Evolutionary conservation across 176 grass and related monocot species (phyloP).

Genomic region (Zea luxurians): DNA sequence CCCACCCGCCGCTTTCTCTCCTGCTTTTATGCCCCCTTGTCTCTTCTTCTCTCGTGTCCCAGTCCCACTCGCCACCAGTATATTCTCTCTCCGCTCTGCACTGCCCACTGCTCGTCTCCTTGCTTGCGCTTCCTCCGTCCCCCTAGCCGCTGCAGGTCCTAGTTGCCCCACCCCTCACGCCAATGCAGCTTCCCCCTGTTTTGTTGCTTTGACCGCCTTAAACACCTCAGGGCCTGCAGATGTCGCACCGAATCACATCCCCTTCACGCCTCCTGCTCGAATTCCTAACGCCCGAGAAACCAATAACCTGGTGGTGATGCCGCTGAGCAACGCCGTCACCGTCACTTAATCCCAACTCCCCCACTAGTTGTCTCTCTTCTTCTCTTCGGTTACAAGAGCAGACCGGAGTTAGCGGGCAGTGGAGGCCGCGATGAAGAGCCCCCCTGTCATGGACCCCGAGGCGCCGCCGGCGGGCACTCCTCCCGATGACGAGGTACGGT

Average conservation of each 20-base stretch:
- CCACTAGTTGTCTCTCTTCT: not conserved
- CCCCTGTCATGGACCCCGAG: constrained; percentile 55
- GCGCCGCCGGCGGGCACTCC: constrained; percentile 24
- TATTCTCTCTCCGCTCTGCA: constrained; percentile 22
- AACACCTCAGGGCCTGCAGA: constrained; percentile 31
- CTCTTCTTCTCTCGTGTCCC: constrained; percentile 7
- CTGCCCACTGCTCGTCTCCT: constrained; percentile 24
- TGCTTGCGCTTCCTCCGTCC: constrained; percentile 15
- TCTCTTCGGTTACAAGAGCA: not conserved
- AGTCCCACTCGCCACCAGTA: not conserved
- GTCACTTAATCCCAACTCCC: constrained; percentile 26
- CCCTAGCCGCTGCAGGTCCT: not conserved
- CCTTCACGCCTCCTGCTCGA: constrained; percentile 23
- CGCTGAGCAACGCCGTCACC: constrained; percentile 5
- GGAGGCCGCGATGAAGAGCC: constrained; percentile 46
- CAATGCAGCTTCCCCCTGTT: constrained; percentile 42
- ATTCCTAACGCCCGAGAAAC: constrained; percentile 1
- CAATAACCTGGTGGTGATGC: constrained; percentile 7
- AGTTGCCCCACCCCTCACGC: constrained; percentile 13
- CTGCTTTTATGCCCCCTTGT: not conserved
- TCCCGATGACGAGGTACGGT: constrained; percentile 40
- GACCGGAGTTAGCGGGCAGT: not conserved
- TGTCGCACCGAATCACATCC: constrained; percentile 21
- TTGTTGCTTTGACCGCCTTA: constrained; percentile 43
- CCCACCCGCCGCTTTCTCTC: constrained; percentile 9